These are phyloP conservation scores for Leersia perrieri DNA, from an alignment of 176 grass and related monocot species.

Conservation along the genomic window DNA sequence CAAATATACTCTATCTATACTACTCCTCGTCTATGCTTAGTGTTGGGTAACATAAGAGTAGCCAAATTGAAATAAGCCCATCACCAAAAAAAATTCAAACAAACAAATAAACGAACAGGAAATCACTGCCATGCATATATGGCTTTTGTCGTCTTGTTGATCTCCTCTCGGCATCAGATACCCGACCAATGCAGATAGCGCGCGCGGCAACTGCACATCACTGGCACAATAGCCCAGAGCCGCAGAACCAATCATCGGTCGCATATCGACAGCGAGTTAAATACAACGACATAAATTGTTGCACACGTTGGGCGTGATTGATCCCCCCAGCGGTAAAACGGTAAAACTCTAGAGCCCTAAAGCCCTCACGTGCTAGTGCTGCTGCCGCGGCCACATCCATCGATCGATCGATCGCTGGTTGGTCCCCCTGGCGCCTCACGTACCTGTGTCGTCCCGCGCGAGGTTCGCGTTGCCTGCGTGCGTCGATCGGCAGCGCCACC, in stretches of 20 bases:
- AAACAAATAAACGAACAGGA: background rate
- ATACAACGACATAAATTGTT: constrained; percentile 38
- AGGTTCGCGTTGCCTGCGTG: background rate
- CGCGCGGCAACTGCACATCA: background rate
- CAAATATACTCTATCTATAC: no score
- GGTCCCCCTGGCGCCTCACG: background rate
- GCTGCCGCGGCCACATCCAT: background rate
- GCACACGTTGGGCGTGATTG: constrained; percentile 43
- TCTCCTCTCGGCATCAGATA: background rate
- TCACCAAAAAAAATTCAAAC: background rate
- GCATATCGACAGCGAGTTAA: constrained; percentile 31
- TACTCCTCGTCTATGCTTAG: no score
- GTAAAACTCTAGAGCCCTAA: background rate
- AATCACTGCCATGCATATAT: background rate
- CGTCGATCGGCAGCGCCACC: background rate
- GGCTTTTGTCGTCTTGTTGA: background rate
- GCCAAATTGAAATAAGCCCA: background rate
- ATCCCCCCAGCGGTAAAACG: background rate
- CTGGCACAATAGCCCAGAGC: background rate
- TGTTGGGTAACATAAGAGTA: no score
- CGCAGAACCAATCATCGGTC: constrained; percentile 24
- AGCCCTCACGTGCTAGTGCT: background rate
- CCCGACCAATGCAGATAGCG: background rate
- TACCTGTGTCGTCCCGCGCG: background rate
- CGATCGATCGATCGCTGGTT: background rate